Conservation (phyloP, 352 stramenopile genomes). For the Globisporangium canariense region DNA sequence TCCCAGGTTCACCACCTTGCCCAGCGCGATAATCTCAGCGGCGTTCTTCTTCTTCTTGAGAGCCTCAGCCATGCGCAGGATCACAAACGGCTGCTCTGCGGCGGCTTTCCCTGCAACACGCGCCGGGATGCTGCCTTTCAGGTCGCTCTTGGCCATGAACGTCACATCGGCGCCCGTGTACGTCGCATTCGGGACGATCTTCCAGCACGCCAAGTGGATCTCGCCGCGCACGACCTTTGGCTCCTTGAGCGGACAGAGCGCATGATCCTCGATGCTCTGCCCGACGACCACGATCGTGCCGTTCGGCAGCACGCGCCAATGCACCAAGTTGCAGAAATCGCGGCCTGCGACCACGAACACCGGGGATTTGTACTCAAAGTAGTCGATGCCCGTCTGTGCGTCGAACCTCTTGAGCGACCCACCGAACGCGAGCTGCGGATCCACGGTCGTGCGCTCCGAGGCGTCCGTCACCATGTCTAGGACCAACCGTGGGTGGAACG, state of each 20-base stretch:
- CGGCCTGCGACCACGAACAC: constrained; percentile 71
- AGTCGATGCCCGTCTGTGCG: constrained; percentile 61
- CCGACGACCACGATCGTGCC: constrained; percentile 67
- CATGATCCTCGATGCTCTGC: constrained; percentile 57
- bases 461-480: constrained; percentile 52
- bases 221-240: constrained; percentile 67
- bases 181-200: constrained; percentile 59
- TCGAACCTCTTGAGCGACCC: constrained; percentile 42
- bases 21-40: constrained; percentile 27
- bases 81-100: constrained; percentile 63
- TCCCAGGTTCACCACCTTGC: constrained; percentile 39
- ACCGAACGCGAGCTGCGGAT: constrained; percentile 49
- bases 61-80: constrained; percentile 46
- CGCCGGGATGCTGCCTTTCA: constrained; percentile 67
- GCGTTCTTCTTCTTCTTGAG: constrained; percentile 51
- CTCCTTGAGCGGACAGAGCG: constrained; percentile 59
- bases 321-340: constrained; percentile 68
- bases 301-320: constrained; percentile 65
- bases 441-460: constrained; percentile 45
- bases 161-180: constrained; percentile 56
- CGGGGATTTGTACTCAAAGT: constrained; percentile 69
- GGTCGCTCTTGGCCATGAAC: constrained; percentile 70
- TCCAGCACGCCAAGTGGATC: constrained; percentile 59
- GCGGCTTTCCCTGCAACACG: constrained; percentile 61
- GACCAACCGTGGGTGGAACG: constrained; percentile 50